Base-by-base conservation (phyloP, 208 protist genomes). In the Herpetomonas tarakana region DNA sequence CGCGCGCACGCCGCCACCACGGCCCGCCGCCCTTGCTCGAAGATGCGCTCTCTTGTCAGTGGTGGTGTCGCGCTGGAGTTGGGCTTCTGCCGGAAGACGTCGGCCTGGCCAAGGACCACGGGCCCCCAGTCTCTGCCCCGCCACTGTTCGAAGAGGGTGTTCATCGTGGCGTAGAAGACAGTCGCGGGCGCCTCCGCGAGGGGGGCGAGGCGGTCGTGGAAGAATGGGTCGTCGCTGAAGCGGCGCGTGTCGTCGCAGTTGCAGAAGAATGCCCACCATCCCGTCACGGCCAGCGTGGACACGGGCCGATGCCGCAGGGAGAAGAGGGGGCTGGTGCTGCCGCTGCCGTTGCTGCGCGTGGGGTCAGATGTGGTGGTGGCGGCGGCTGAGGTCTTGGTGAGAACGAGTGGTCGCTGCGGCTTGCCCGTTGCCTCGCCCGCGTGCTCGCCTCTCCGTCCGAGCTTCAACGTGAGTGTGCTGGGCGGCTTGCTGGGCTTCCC, bases 121-220 rank as follows among this genome's bases (percentile, higher is more conserved):
- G 46, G 39, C 1, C 62, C 50, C 76, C 76, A 82, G 62, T 78
- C 60, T n/a, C 49, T 14, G 18, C 65, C 63, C 28, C 73, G 61
- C 64, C 62, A 80, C 46, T 3, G 28, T 6, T 61, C 50, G 24
- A 84, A 84, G 31, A 44, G 58, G 46, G 54, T 45, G 38, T 45
- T 62, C 30, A 76, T 51, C 7, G 38, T 54, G 12, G 55, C 56
- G 50, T 77, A 84, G 51, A 84, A 78, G 2, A 26, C 28, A 30
- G 39, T 50, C 2, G 54, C 51, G 0, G 63, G 38, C 21, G 41
- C 46, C 24, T n/a, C 1, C 22, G 63, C 64, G 27, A 76, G 46
- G 0, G 76, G 63, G 19, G 61, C 66, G 44, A 83, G 52, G 14
- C 52, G 27, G 1, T 1, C 12, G 27, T 73, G 62, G 21, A 83